phyloP scores from a whole-genome alignment of 306 rosid genomes.

The Crotalaria pallida region DNA sequence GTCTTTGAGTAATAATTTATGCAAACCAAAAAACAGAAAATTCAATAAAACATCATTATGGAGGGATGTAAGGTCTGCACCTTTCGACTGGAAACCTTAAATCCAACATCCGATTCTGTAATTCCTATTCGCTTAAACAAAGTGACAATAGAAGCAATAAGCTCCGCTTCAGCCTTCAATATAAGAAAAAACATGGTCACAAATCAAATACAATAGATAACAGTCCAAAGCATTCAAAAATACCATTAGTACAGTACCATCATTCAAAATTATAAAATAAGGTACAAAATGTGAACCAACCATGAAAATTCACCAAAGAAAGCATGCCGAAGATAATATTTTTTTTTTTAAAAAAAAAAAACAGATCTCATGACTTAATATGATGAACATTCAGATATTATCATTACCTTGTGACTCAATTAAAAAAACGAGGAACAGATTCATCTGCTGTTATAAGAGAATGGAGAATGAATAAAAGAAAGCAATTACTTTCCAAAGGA shows the following conservation, averaged over 20 bases:
- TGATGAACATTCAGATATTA: neutral
- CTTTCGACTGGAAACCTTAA: constrained; percentile 97
- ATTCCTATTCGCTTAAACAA: constrained; percentile 85
- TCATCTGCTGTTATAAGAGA: constrained; percentile 10
- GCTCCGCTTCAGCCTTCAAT: constrained; percentile 92
- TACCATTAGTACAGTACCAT: neutral
- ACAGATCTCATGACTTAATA: neutral
- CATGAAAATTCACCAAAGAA: neutral
- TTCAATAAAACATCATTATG: neutral
- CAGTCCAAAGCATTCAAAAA: constrained; percentile 1
- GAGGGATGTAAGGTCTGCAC: constrained; percentile 32
- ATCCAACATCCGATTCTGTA: constrained; percentile 87
- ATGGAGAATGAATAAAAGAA: neutral
- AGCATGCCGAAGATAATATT: neutral
- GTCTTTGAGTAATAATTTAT: neutral
- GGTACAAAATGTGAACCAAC: constrained; percentile 13
- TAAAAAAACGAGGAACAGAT: neutral
- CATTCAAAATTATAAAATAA: neutral
- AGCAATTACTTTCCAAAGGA: constrained; percentile 4
- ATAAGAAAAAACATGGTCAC: constrained; percentile 13
- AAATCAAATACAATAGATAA: constrained; percentile 9
- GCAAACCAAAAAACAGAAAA: constrained; percentile 13
- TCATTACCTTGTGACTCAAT: constrained; percentile 9
- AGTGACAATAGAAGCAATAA: constrained; percentile 75
- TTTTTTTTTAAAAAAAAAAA: neutral